Base-by-base conservation (phyloP, 129 eudicot genomes). In the Calendula officinalis region DNA sequence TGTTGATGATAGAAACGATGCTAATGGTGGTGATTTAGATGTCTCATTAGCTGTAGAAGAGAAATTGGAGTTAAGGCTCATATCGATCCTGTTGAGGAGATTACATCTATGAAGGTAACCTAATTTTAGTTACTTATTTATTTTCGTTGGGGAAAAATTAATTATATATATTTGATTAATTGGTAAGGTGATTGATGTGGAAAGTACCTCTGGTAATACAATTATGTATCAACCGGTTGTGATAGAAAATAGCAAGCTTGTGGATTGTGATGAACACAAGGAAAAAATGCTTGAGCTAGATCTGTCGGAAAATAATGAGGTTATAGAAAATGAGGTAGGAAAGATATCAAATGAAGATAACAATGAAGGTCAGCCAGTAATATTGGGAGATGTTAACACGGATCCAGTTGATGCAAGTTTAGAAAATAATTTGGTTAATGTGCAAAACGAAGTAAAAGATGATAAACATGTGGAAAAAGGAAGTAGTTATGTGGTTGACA, bases 291-390 rank as follows among this genome's bases (percentile, higher is more conserved):
- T 48, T 38, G 53, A 44, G 49, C 45, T 67, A 58, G 32, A 66
- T 27, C 70, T 47, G 73, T 27, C 66, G 63, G 71, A 65, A 66
- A 72, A 58, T 37, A 70, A 73, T 30, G 66, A 48, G 75, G 44
- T 38, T 64, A 60, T 49, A 41, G 70, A 56, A 15, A 53, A 49
- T 9, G 81, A 58, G 45, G 57, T 37, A 63, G 7, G 15, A 3
- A 60, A 48, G 79, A 83, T 49, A 35, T 56, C 62, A 12, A 82
- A 68, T 53, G 37, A 16, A 12, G 72, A 40, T 78, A 22, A 22
- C 2, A 2, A 22, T 22, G 30, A 22, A 22, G 30, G 30, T 22
- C 30, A 22, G 30, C 30, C 30, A 22, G 30, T 2, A 22, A 64
- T 41, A 38, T 38, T 11, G 4, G 66, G 50, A 67, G 73, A 62